Evolutionary conservation across 805 yeast genomes (phyloP), one percentile per base, ranked within the genome.

Genomic region (Zygoascus biomembranicola): DNA sequence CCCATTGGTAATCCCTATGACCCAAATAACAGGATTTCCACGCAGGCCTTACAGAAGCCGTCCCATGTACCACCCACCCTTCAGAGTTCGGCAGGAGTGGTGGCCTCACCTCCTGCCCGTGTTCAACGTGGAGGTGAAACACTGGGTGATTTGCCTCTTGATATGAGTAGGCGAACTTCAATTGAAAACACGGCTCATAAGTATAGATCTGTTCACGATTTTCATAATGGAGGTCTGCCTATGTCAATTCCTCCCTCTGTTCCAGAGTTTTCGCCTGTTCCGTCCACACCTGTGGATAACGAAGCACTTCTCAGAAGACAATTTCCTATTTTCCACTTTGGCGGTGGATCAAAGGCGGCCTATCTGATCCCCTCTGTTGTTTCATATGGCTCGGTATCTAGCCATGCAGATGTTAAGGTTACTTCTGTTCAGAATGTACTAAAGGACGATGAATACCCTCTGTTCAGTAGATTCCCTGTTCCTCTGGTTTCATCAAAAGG

Each of bases 321-420:
- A 63, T 85, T 85, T 68, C 95, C 96, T 0, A 64, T 89, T 35
- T 85, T 87, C 64, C 74, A 77, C 54, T 89, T 94, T 85, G 73
- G 80, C 28, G 70, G 69, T 19, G 73, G 80, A 2, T 49, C 48
- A 20, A 47, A 51, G 18, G 66, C 69, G 6, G 75, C 71, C 47
- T 61, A 78, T 18, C 75, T 77, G 2, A 63, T 79, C 45, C 80
- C 83, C 6, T 59, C 70, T 1, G 53, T 66, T 0, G 57, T 76
- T 2, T 60, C 77, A 10, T 61, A 62, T n/a, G 70, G 73, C 14
- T 56, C 61, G 4, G 69, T 73, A 26, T 60, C 59, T 2, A 56
- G 65, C 43, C 64, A 61, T 46, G 67, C 65, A 9, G 64, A 61
- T 19, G 52, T 73, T 5, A 56, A 62, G 5, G 52, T 71, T 8